Conservation (phyloP, 805 yeast genomes). For the Candida ficus region DNA sequence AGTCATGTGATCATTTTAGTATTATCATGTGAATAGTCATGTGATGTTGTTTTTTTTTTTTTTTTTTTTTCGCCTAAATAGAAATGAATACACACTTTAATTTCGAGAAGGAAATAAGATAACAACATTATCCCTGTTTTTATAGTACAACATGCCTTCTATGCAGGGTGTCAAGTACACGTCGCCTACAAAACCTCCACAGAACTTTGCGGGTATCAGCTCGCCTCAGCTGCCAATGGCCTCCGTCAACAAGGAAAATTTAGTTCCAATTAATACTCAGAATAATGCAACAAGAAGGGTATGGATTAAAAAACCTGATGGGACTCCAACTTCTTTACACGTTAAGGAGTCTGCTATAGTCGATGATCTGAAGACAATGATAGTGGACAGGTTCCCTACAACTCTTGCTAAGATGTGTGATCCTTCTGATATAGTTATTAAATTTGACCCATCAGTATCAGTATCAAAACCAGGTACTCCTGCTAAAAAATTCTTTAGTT, state of each 20-base stretch:
- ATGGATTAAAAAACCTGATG: slow-evolving; percentile 48
- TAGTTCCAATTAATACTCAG: too few relatives aligned
- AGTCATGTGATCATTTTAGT: too few relatives aligned
- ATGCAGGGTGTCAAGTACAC: too few relatives aligned
- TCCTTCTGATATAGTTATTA: slow-evolving; percentile 58
- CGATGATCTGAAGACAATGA: slow-evolving; percentile 73
- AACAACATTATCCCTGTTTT: too few relatives aligned
- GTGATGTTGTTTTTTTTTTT: background rate
- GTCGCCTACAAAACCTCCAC: too few relatives aligned
- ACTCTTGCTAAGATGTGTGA: slow-evolving; percentile 56
- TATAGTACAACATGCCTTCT: too few relatives aligned
- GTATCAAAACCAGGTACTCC: slow-evolving; percentile 8
- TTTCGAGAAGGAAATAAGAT: too few relatives aligned
- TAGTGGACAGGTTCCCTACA: slow-evolving; percentile 62
- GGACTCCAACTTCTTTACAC: slow-evolving; percentile 64
- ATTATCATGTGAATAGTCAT: background rate
- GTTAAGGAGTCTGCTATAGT: slow-evolving; percentile 61
- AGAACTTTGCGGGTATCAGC: too few relatives aligned
- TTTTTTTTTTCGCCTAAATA: background rate
- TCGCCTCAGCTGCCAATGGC: too few relatives aligned
- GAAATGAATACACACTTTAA: too few relatives aligned
- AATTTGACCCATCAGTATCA: slow-evolving; percentile 14
- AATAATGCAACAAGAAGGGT: slow-evolving; percentile 32
- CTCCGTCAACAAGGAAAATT: too few relatives aligned
- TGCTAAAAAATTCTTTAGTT: slow-evolving; percentile 7